These are phyloP conservation scores for Azolla pinnata DNA, from an alignment of 75 land plant species.

Conservation along the genomic window DNA sequence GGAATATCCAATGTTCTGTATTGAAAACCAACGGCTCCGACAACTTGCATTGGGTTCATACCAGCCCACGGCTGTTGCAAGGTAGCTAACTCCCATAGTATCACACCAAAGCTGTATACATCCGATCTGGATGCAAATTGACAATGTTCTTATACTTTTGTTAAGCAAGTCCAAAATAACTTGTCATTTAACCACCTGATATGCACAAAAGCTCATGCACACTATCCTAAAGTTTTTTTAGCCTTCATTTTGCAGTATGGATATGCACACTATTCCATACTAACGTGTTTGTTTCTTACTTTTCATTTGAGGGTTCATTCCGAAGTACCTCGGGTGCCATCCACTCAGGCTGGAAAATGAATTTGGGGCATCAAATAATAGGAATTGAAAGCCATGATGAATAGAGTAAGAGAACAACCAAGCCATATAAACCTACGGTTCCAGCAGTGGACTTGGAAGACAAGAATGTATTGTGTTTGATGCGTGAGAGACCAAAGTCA, in stretches of 20 bases:
- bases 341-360: constrained; percentile 74
- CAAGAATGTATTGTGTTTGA: constrained; percentile 73
- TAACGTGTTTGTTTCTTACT: too few species aligned
- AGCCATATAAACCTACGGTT: constrained; percentile 40
- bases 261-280: too few species aligned
- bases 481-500: constrained; percentile 78
- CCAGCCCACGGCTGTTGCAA: constrained; percentile 92
- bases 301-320: constrained; percentile 92
- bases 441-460: constrained; percentile 86
- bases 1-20: constrained; percentile 85
- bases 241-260: too few species aligned
- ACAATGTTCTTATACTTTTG: neutral
- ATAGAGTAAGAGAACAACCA: neutral
- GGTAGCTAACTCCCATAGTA: constrained; percentile 96
- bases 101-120: constrained; percentile 95
- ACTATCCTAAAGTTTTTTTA: too few species aligned
- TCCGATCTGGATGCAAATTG: constrained; percentile 59
- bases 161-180: neutral
- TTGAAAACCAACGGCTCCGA: constrained; percentile 97
- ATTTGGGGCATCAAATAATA: neutral
- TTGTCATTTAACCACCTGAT: too few species aligned
- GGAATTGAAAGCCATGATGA: neutral
- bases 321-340: constrained; percentile 92
- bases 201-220: too few species aligned
- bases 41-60: constrained; percentile 99